A percentile compares a stretch with the other conserved stretches of the same genome.
phyloP scores from a whole-genome alignment of 202 grass and related monocot species.

The Dendrocalamus latiflorus region DNA sequence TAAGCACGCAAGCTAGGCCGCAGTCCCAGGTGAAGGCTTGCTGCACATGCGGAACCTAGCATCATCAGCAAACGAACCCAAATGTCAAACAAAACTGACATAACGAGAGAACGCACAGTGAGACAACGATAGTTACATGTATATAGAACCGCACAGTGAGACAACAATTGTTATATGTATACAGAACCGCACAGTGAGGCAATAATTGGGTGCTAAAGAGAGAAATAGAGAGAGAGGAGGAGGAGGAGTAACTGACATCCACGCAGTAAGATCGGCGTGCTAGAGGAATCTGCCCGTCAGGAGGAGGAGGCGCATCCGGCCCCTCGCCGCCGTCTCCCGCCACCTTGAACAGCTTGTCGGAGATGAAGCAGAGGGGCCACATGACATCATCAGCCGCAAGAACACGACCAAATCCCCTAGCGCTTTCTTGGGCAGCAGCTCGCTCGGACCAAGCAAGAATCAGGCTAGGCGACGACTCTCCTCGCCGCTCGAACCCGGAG shows the following conservation, averaged over 20 bases:
- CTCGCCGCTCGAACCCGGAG: neutral
- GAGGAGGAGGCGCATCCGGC: neutral
- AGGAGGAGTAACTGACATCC: conserved; percentile 39
- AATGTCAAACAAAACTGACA: neutral
- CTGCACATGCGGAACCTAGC: conserved; percentile 77
- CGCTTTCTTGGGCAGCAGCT: neutral
- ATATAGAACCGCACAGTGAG: neutral
- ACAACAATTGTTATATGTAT: neutral
- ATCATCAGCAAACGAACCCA: neutral
- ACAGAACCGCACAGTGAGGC: neutral
- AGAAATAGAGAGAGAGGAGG: neutral
- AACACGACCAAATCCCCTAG: neutral
- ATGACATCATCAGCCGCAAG: conserved; percentile 38
- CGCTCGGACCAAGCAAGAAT: neutral
- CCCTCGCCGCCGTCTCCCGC: conserved; percentile 29
- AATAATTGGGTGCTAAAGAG: neutral
- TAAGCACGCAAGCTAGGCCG: conserved; percentile 86
- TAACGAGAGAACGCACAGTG: neutral
- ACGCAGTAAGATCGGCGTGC: conserved; percentile 45
- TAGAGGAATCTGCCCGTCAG: conserved; percentile 19
- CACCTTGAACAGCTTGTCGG: conserved; percentile 76
- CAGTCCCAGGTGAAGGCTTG: conserved; percentile 91
- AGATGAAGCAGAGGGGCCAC: conserved; percentile 80
- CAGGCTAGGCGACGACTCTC: neutral
- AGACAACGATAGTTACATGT: neutral